Evolutionary conservation across 331 rosid genomes (phyloP), one percentile per base, ranked within the genome.

Genomic region (Malus hybrid): DNA sequence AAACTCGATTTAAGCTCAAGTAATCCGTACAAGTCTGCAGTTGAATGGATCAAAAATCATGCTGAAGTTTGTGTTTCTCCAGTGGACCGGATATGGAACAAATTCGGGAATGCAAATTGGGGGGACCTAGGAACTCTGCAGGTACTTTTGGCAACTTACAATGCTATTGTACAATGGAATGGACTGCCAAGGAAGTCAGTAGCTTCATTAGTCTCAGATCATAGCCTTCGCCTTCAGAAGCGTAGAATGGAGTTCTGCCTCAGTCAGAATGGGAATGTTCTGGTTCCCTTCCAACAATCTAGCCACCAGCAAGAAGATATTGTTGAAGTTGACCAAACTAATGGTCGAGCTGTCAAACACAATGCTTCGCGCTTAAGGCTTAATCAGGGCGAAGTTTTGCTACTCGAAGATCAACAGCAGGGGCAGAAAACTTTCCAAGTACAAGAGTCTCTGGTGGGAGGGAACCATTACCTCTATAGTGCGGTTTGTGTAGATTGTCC

Each of bases 171-270:
- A 52, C 97, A 91, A 75, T 91, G 94, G 92, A 84, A 81, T 18
- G 97, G 97, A 66, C 94, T 92, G 1, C 94, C 97, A 3, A 80
- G 97, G 82, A 91, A 86, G 81, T 91, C 97, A 18, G 84, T 91
- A 39, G 90, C 94, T 75, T 84, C 94, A 0, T 82, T 91, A 72
- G 86, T 88, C 79, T 80, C 94, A 19, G 88, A 89, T 75, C 97
- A 89, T 46, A 86, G 97, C 78, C 82, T 91, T 22, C 97, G 97
- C 31, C 92, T 91, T 87, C 94, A 91, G 74, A 89, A 87, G 76
- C 97, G 97, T 55, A 82, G 86, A 65, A 75, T 81, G 33, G 97
- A 91, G 71, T 91, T 91, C 83, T 75, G 89, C 84, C 79, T 85
- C 52, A 7, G 78, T 16, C 90, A 87, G 77, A 64, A 82, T 64